These are phyloP conservation scores for Kwoniella shivajii DNA, from an alignment of 1,284 basidiomycete species.

Conservation along the genomic window DNA sequence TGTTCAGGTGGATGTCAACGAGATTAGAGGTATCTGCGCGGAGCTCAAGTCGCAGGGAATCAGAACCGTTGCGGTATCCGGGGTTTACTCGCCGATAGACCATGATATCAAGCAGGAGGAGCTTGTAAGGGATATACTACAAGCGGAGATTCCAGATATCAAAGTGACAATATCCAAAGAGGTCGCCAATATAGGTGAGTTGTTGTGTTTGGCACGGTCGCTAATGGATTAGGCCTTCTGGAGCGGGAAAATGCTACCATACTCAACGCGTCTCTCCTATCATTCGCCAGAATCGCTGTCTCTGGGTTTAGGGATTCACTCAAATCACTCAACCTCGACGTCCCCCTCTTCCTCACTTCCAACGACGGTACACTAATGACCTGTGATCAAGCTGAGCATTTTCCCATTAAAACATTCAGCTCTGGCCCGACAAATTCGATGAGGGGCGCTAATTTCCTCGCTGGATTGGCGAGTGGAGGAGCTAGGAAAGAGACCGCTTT, in stretches of 20 bases:
- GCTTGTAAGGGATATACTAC: slow-evolving; percentile 31
- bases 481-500: slow-evolving; percentile 56
- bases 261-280: slow-evolving; percentile 63
- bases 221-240: slow-evolving; percentile 56
- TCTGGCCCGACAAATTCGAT: slow-evolving; percentile 66
- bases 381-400: slow-evolving; percentile 59
- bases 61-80: slow-evolving; percentile 36
- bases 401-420: slow-evolving; percentile 66
- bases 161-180: slow-evolving; percentile 36
- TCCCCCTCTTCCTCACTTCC: slow-evolving; percentile 63
- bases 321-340: slow-evolving; percentile 56
- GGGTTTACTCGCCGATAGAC: slow-evolving; percentile 46
- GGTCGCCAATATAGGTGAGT: slow-evolving; percentile 39
- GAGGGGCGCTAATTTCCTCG: slow-evolving; percentile 63
- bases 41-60: slow-evolving; percentile 38
- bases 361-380: slow-evolving; percentile 63
- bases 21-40: slow-evolving; percentile 35
- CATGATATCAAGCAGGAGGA: slow-evolving; percentile 39
- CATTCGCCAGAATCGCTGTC: slow-evolving; percentile 61
- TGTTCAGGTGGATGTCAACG: slow-evolving; percentile 36
- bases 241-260: slow-evolving; percentile 66
- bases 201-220: too few relatives aligned
- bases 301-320: slow-evolving; percentile 60
- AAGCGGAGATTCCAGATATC: slow-evolving; percentile 30
- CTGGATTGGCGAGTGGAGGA: slow-evolving; percentile 50